phyloP scores from a whole-genome alignment of 78 protist genomes.

The Dictyostelium capitatum region DNA sequence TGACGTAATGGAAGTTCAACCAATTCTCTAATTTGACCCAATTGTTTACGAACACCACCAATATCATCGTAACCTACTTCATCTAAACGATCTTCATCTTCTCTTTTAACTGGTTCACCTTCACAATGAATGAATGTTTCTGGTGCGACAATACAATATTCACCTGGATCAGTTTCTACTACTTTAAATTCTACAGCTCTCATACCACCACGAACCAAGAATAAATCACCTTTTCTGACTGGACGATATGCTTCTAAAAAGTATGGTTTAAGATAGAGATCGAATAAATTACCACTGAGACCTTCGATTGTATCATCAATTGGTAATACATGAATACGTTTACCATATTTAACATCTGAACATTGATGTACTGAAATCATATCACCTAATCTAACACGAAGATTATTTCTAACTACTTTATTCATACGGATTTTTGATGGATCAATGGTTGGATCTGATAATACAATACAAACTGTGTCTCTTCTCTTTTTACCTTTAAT shows the following conservation, averaged over 20 bases:
- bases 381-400: conserved; percentile 97
- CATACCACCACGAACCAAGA: conserved; percentile 98
- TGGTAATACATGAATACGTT: conserved; percentile 98
- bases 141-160: conserved; percentile 96
- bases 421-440: conserved; percentile 97
- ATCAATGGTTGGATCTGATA: conserved; percentile 95
- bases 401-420: conserved; percentile 91
- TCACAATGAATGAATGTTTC: conserved; percentile 99
- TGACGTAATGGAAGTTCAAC: conserved; percentile 99
- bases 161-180: conserved; percentile 98
- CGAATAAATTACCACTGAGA: conserved; percentile 99
- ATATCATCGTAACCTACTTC: conserved; percentile 99
- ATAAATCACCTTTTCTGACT: conserved; percentile 95
- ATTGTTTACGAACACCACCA: conserved; percentile 99
- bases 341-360: conserved; percentile 96
- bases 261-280: conserved; percentile 98
- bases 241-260: conserved; percentile 99
- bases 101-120: conserved; percentile 99
- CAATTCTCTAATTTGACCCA: conserved; percentile 99
- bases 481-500: conserved; percentile 98
- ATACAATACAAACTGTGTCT: conserved; percentile 98
- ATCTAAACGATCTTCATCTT: conserved; percentile 96
- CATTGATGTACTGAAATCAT: conserved; percentile 95
- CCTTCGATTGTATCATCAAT: conserved; percentile 99
- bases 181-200: conserved; percentile 99